Evolutionary conservation across 2,329 filamentous ascomycete genomes (phyloP).

Genomic region (Trichoderma pleuroti): DNA sequence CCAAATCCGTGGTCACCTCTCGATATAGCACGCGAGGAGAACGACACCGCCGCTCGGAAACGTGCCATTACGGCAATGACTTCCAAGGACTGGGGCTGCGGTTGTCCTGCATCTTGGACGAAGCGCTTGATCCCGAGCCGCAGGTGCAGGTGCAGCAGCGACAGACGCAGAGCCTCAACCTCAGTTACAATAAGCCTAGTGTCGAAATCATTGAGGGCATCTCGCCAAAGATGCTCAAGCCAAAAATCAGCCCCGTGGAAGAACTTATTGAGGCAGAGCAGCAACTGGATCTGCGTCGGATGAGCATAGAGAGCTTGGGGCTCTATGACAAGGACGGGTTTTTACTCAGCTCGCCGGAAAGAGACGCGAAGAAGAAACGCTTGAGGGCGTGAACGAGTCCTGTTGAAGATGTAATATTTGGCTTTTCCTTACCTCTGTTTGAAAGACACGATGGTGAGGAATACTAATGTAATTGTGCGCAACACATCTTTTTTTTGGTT

Average conservation of each 20-base stretch:
- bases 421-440: neutral
- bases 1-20: constrained; percentile 3
- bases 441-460: neutral
- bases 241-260: constrained; percentile 28
- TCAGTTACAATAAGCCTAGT: constrained; percentile 23
- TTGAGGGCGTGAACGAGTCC: constrained; percentile 10
- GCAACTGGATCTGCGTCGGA: constrained; percentile 22
- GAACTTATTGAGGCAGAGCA: constrained; percentile 27
- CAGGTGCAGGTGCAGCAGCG: constrained; percentile 22
- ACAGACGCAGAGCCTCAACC: constrained; percentile 23
- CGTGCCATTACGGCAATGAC: constrained; percentile 30
- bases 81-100: constrained; percentile 25
- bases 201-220: constrained; percentile 1
- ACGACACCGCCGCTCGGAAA: constrained; percentile 10
- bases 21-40: neutral
- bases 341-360: constrained; percentile 41
- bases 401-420: neutral
- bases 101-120: constrained; percentile 21
- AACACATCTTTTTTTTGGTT: neutral
- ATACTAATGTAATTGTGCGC: neutral
- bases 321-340: constrained; percentile 48
- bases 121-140: neutral
- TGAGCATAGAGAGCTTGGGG: constrained; percentile 40
- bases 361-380: constrained; percentile 24
- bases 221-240: constrained; percentile 12